Evolutionary conservation across 1,284 basidiomycete species (phyloP).

Genomic region (Anthracocystis setariae): DNA sequence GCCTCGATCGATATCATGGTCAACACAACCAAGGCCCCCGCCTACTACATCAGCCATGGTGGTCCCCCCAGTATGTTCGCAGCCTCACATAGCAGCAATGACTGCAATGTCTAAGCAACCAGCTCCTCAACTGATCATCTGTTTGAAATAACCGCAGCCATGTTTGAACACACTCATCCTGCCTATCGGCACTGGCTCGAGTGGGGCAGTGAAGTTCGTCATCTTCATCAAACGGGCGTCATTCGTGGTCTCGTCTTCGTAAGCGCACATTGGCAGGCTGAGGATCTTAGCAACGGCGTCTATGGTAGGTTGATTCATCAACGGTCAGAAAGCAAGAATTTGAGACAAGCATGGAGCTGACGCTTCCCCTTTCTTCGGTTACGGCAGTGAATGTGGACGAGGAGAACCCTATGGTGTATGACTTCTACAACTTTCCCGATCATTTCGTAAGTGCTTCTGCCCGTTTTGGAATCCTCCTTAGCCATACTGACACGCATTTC

Average conservation of each 20-base stretch:
- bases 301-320: slow-evolving; percentile 18
- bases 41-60: slow-evolving; percentile 53
- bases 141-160: slow-evolving; percentile 27
- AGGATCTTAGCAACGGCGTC: slow-evolving; percentile 58
- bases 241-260: slow-evolving; percentile 69
- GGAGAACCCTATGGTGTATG: slow-evolving; percentile 69
- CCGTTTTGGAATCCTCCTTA: too few species aligned
- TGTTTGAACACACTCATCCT: slow-evolving; percentile 67
- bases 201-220: slow-evolving; percentile 65
- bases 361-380: not conserved
- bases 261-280: slow-evolving; percentile 70
- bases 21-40: slow-evolving; percentile 25
- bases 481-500: not conserved
- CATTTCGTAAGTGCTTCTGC: slow-evolving; percentile 26
- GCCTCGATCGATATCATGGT: slow-evolving; percentile 9
- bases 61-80: slow-evolving; percentile 68
- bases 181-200: slow-evolving; percentile 69
- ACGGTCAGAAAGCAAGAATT: not conserved
- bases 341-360: not conserved
- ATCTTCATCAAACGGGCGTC: slow-evolving; percentile 38
- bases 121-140: too few species aligned
- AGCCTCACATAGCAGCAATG: not conserved
- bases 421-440: slow-evolving; percentile 69
- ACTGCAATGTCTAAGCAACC: not conserved
- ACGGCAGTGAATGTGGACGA: slow-evolving; percentile 65